Evolutionary conservation across 306 rosid genomes (phyloP), one percentile per base, ranked within the genome.

Genomic region (Cucurbita moschata): DNA sequence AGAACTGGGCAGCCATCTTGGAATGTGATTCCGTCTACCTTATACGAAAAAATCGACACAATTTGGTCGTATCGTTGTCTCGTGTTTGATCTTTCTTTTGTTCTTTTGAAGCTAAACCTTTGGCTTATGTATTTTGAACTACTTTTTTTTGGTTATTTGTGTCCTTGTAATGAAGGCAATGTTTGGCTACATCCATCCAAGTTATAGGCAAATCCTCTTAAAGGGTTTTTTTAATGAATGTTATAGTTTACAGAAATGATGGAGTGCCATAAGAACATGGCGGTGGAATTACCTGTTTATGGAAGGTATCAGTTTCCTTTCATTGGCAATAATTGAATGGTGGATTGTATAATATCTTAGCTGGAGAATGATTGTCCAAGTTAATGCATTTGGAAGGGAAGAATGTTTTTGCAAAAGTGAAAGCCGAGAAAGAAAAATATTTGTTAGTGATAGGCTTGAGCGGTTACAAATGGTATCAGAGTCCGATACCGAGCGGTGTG

Each of bases 31-130:
- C 74, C 47, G 49, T 71, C 78, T 73, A 68, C 81, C 76, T 52
- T 57, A 79, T 77, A 82, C 79, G 30, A 1, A 1, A 16, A 70
- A 49, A 65, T 72, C 82, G 43, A 82, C 77, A 44, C 69, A 86
- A 77, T 81, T 83, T 79, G 81, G 84, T 80, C 80, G 75, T 67
- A 9, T 26, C 39, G 76, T 73, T 50, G 74, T 50, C 16, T 16
- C 46, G 11, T 69, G 7, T 2, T 8, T 43, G 53, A 43, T 70
- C 46, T 35, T 26, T 70, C 6, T 30, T 50, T 26, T 15, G 74
- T 70, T 70, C 74, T 14, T 51, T 51, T 70, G 60, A 8, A 30
- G 44, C 74, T 70, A 26, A 70, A 51, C 59, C 60, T 50, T 30
- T 70, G 47, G 60, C 59, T 51, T 70, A 50, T 70, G 74, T 70